phyloP scores from a whole-genome alignment of 352 stramenopile genomes.

The Pythium coloratum region DNA sequence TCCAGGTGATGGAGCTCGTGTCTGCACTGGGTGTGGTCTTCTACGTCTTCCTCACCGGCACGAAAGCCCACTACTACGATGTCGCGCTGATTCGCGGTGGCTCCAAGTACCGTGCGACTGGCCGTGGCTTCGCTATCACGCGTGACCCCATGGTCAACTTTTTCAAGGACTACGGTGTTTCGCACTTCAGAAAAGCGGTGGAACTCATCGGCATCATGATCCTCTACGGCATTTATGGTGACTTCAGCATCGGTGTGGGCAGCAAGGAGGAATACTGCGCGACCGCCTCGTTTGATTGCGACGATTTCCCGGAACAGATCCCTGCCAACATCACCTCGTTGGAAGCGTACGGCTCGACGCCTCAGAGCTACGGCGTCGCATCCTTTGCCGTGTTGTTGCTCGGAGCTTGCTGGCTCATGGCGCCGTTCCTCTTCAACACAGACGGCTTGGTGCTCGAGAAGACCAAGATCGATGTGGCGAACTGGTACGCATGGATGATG shows the following conservation, averaged over 20 bases:
- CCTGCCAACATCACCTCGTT: conserved; percentile 73
- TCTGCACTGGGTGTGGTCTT: conserved; percentile 83
- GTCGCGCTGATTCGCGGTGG: conserved; percentile 81
- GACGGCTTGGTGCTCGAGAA: conserved; percentile 84
- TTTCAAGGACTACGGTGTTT: conserved; percentile 87
- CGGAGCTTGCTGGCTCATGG: conserved; percentile 78
- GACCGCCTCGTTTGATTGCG: conserved; percentile 41
- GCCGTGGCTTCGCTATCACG: conserved; percentile 86
- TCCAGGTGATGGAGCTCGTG: conserved; percentile 81
- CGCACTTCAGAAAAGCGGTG: conserved; percentile 87
- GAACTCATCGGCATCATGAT: conserved; percentile 87
- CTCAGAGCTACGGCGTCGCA: conserved; percentile 76
- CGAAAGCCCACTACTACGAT: conserved; percentile 87
- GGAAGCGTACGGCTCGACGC: conserved; percentile 47
- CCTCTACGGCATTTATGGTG: conserved; percentile 76
- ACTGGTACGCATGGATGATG: conserved; percentile 90
- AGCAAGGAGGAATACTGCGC: conserved; percentile 49
- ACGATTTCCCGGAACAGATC: conserved; percentile 47
- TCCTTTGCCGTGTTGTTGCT: conserved; percentile 85
- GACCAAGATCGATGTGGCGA: conserved; percentile 73
- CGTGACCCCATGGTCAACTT: conserved; percentile 87
- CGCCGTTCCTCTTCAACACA: conserved; percentile 89
- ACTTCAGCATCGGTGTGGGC: conserved; percentile 66
- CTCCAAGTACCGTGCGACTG: conserved; percentile 85
- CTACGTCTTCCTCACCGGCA: conserved; percentile 87